phyloP scores from a whole-genome alignment of 257 asterid genomes.

The Fraxinus americana region DNA sequence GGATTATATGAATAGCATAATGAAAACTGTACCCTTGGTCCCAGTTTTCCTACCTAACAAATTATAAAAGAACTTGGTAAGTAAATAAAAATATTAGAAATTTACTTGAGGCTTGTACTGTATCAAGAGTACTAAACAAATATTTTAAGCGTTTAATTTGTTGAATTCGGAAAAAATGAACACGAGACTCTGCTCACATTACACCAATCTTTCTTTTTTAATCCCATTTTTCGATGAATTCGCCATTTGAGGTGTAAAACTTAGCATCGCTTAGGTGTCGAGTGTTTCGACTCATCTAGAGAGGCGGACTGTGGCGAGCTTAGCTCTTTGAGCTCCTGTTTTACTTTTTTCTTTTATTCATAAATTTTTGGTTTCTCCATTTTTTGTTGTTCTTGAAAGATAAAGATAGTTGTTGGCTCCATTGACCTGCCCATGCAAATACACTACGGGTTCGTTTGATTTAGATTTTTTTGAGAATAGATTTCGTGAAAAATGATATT shows the following conservation, averaged over 20 bases:
- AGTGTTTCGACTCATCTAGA: neutral
- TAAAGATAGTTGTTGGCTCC: neutral
- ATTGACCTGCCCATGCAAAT: neutral
- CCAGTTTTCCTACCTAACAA: neutral
- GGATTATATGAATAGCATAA: neutral
- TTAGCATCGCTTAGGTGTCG: neutral
- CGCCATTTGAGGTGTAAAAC: neutral
- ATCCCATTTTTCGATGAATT: neutral
- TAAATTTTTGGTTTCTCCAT: neutral
- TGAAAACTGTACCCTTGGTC: neutral
- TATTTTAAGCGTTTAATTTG: neutral
- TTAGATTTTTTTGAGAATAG: too few relatives aligned
- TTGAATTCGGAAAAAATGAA: neutral
- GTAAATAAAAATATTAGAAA: too few relatives aligned
- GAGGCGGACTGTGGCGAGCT: neutral
- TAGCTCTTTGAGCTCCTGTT: neutral
- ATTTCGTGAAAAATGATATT: too few relatives aligned
- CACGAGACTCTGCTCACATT: neutral
- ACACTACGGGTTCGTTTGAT: too few relatives aligned
- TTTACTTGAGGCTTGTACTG: neutral
- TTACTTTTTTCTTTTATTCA: neutral
- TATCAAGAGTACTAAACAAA: neutral
- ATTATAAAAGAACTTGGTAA: too few relatives aligned
- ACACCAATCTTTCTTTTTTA: too few relatives aligned
- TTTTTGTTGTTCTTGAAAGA: neutral